phyloP scores from a whole-genome alignment of 2,329 filamentous ascomycete genomes.

The Botryosphaeria dothidea region DNA sequence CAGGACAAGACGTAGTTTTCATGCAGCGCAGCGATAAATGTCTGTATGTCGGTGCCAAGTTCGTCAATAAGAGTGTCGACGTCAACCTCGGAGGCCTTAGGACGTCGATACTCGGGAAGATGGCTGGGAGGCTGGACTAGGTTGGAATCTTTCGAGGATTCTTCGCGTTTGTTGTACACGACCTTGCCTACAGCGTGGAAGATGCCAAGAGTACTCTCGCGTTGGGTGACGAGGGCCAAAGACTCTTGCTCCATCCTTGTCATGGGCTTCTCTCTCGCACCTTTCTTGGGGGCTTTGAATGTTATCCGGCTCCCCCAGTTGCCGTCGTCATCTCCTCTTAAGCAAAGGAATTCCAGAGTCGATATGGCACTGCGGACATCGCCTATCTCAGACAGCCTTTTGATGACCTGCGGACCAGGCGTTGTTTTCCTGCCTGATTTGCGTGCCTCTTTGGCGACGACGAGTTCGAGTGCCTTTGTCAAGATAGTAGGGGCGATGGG shows the following conservation, averaged over 20 bases:
- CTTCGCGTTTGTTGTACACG: conserved; percentile 87
- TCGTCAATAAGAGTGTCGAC: conserved; percentile 81
- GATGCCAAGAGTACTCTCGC: conserved; percentile 87
- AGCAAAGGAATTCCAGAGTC: conserved; percentile 86
- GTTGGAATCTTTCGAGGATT: conserved; percentile 19
- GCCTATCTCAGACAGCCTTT: conserved; percentile 78
- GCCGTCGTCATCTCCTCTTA: conserved; percentile 75
- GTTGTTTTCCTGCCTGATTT: conserved; percentile 74
- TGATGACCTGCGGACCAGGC: conserved; percentile 76
- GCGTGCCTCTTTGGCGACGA: conserved; percentile 82
- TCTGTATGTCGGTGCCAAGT: conserved; percentile 86
- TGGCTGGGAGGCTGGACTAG: conserved; percentile 48
- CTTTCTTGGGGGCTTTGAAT: conserved; percentile 65
- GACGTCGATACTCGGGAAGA: conserved; percentile 46
- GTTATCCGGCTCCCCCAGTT: conserved; percentile 80
- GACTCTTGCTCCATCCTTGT: conserved; percentile 79
- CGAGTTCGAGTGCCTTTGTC: conserved; percentile 76
- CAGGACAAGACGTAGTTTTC: conserved; percentile 94
- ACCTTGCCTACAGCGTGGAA: conserved; percentile 97
- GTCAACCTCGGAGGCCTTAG: conserved; percentile 46
- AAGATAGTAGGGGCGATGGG: conserved; percentile 84
- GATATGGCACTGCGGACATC: conserved; percentile 93
- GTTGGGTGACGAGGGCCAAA: conserved; percentile 76
- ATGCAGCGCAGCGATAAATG: conserved; percentile 85
- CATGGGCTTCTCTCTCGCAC: conserved; percentile 59